Evolutionary conservation across 106 monocot species (phyloP).

Genomic region (Xerophyta viscosa): DNA sequence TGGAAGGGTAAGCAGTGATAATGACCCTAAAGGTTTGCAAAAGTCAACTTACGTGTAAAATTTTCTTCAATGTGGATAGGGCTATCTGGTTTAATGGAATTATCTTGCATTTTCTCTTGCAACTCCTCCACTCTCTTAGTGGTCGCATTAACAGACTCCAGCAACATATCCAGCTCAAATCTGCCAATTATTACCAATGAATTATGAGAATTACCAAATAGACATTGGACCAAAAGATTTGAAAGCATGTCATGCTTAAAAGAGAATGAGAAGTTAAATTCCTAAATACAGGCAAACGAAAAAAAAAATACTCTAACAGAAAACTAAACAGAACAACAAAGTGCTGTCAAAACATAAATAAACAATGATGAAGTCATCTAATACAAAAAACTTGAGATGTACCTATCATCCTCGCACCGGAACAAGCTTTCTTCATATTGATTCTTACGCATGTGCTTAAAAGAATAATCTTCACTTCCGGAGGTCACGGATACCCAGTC

Average conservation of each 20-base stretch:
- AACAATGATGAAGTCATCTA: too few species aligned
- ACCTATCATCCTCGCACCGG: constrained; percentile 99
- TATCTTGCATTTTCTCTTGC: constrained; percentile 82
- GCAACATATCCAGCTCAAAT: constrained; percentile 93
- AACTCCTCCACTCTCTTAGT: constrained; percentile 78
- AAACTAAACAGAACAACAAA: too few species aligned
- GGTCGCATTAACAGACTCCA: constrained; percentile 82
- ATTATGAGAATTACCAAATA: too few species aligned
- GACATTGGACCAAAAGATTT: too few species aligned
- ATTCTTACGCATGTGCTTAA: constrained; percentile 98
- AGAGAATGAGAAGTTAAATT: too few species aligned
- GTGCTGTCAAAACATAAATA: too few species aligned
- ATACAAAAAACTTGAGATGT: too few species aligned
- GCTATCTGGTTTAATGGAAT: constrained; percentile 58
- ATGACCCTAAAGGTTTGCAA: background rate
- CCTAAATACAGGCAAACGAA: too few species aligned
- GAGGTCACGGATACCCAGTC: constrained; percentile 92
- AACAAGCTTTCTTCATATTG: constrained; percentile 97
- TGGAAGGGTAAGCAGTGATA: too few species aligned
- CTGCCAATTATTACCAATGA: too few species aligned
- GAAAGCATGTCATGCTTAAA: too few species aligned
- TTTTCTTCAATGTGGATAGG: constrained; percentile 69
- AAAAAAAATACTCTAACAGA: too few species aligned
- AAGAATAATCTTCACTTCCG: constrained; percentile 97
- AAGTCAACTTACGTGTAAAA: constrained; percentile 56